A percentile compares a stretch with the other conserved stretches of the same genome.
These are phyloP conservation scores for Blastomyces silverae DNA, from an alignment of 2,329 filamentous ascomycete genomes.

Conservation along the genomic window DNA sequence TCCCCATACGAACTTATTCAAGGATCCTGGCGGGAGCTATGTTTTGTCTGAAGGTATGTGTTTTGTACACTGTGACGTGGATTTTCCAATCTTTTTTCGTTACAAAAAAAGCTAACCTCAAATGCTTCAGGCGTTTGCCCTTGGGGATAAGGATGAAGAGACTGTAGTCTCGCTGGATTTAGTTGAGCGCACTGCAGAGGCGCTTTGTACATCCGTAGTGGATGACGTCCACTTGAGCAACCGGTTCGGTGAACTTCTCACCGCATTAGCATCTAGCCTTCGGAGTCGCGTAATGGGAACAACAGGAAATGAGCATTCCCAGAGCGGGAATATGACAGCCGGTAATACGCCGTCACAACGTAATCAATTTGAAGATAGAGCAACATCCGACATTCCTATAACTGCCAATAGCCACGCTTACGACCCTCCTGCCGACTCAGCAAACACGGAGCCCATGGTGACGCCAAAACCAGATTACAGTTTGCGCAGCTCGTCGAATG, in stretches of 20 bases:
- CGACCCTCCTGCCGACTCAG: not conserved
- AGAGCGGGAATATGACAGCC: slow-evolving; percentile 20
- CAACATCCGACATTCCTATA: not conserved
- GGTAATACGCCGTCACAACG: slow-evolving; percentile 16
- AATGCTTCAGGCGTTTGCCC: slow-evolving; percentile 43
- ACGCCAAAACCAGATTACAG: slow-evolving; percentile 2
- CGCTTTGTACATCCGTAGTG: slow-evolving; percentile 49
- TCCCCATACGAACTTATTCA: slow-evolving; percentile 53
- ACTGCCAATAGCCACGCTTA: not conserved
- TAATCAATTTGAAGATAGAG: slow-evolving; percentile 14
- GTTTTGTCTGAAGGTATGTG: slow-evolving; percentile 48
- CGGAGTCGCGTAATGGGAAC: slow-evolving; percentile 19
- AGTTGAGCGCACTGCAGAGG: slow-evolving; percentile 47
- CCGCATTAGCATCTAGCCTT: slow-evolving; percentile 21
- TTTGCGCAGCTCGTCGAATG: slow-evolving; percentile 1
- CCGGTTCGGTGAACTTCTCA: slow-evolving; percentile 48
- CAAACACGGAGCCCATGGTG: not conserved
- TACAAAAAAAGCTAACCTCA: slow-evolving; percentile 14
- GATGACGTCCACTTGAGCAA: slow-evolving; percentile 58
- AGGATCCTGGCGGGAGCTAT: slow-evolving; percentile 52
- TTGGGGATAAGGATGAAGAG: slow-evolving; percentile 51
- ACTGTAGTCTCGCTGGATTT: slow-evolving; percentile 46
- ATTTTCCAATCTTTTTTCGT: not conserved
- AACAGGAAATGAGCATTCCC: slow-evolving; percentile 12
- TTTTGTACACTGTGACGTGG: not conserved